A percentile compares a stretch with the other conserved stretches of the same genome.
These are phyloP conservation scores for Tetrahymena thermophila DNA, from an alignment of 73 alveolate genomes.

Conservation along the genomic window DNA sequence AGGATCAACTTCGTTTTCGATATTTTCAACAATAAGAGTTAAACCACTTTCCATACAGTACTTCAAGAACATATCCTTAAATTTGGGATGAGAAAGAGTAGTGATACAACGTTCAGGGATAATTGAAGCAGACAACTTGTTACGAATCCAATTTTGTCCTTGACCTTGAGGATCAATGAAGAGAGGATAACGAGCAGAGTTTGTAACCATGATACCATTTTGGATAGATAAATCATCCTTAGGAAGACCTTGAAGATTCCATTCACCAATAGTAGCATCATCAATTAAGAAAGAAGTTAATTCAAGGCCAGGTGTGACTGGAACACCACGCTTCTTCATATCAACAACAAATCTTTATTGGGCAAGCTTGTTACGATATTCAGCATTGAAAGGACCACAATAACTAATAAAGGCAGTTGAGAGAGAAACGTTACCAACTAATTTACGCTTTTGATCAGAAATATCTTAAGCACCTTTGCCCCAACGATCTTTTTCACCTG, in stretches of 20 bases:
- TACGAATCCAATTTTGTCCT: constrained; percentile 95
- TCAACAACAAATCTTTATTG: constrained; percentile 89
- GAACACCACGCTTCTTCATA: constrained; percentile 82
- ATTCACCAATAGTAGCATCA: constrained; percentile 99
- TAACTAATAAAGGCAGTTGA: constrained; percentile 98
- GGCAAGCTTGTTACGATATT: constrained; percentile 92
- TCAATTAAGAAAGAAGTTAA: constrained; percentile 93
- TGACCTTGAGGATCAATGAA: constrained; percentile 99
- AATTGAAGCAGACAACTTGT: constrained; percentile 61
- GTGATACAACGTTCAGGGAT: constrained; percentile 70
- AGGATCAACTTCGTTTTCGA: constrained; percentile 99
- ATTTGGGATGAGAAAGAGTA: constrained; percentile 72
- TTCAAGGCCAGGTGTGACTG: constrained; percentile 76
- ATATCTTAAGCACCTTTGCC: constrained; percentile 97
- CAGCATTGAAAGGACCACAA: constrained; percentile 99
- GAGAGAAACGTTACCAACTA: constrained; percentile 97
- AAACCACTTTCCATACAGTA: constrained; percentile 70
- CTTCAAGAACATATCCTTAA: constrained; percentile 79
- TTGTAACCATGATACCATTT: constrained; percentile 99
- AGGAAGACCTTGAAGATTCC: constrained; percentile 99
- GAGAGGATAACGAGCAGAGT: constrained; percentile 94
- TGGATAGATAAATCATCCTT: constrained; percentile 97
- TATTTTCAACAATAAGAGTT: constrained; percentile 96
- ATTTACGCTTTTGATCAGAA: constrained; percentile 93
- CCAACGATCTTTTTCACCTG: constrained; percentile 84